Base-by-base conservation (phyloP, 768 basidiomycete species). In the Goffeauzyma gilvescens region DNA sequence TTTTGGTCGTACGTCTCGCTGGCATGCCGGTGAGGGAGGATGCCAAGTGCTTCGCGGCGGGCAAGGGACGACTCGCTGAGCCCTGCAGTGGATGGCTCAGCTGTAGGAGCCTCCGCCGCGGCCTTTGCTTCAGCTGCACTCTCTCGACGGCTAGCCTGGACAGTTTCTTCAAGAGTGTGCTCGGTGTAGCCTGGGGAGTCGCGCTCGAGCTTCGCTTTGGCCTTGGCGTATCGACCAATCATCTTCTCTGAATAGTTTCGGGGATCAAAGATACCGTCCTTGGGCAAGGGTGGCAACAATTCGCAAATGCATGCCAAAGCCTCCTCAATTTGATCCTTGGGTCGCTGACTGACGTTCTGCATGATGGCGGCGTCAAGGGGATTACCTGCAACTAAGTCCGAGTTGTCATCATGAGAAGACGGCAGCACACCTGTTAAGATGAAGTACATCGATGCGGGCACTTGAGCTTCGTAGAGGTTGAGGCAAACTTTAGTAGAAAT, bases 291-390 rank as follows among this genome's bases (percentile, higher is more conserved):
- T 1, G 93, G 93, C 64, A 98, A 73, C 12, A 98, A 67, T 60
- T 98, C 93, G 18, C 81, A 81, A 25, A 90, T 69, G 28, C 96
- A 71, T 49, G 79, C 79, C 27, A 98, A 68, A 0, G 83, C 78
- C 64, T 98, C 93, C 64, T 95, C 89, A 5, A 96, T 75, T 60
- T 95, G 89, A 46, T 98, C 93, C 65, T 96, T 96, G 4, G 93
- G 82, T 22, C 87, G 72, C 62, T 95, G 87, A 0, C 86, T 86
- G 33, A 98, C 68, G 61, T 90, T 96, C 66, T 96, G 84, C 78
- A 95, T 84, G 21, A 98, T 85, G 28, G 50, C 50, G 23, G 41
- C 47, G 35, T 49, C 47, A 13, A 42, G 26, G 6, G 41, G 42
- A 6, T 38, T 20, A 7, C 26, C 28, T 6, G 85, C 80, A 84